phyloP scores from a whole-genome alignment of 2,329 filamentous ascomycete genomes.

The Ophioceras dolichostomum region DNA sequence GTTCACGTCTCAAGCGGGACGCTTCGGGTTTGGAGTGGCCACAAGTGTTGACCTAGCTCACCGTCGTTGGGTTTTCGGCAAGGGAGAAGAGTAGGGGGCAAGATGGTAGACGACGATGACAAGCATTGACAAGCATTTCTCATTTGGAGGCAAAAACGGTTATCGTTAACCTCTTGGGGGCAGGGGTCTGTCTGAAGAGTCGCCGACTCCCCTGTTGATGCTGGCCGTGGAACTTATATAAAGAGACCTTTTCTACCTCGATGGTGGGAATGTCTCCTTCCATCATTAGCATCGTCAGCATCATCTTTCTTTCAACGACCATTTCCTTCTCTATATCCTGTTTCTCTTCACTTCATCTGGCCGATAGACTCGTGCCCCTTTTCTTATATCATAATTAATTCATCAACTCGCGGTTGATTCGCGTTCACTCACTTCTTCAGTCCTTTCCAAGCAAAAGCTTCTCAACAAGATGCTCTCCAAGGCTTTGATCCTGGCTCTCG shows the following conservation, averaged over 20 bases:
- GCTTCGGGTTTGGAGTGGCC: no score
- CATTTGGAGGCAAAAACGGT: no score
- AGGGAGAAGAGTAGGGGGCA: no score
- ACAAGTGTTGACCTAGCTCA: no score
- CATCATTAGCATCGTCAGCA: background rate
- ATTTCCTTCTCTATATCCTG: background rate
- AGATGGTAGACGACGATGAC: no score
- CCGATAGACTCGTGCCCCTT: background rate
- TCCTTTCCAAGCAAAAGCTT: background rate
- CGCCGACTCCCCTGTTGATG: background rate
- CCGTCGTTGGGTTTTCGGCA: no score
- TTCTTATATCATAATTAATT: background rate
- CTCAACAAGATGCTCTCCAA: slow-evolving; percentile 14
- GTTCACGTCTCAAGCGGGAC: no score
- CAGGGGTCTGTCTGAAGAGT: background rate
- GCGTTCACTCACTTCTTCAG: background rate
- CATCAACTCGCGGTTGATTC: background rate
- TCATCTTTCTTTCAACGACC: background rate
- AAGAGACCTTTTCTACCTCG: no score
- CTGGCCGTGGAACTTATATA: no score
- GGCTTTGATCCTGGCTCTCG: slow-evolving; percentile 13
- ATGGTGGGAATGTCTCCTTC: no score
- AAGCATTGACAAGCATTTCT: no score
- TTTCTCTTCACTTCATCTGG: background rate
- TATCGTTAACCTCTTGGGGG: no score